Percentiles rank a stretch among this genome's conserved stretches.
phyloP scores from a whole-genome alignment of 2,329 filamentous ascomycete genomes.

The Fusarium pilosicola region DNA sequence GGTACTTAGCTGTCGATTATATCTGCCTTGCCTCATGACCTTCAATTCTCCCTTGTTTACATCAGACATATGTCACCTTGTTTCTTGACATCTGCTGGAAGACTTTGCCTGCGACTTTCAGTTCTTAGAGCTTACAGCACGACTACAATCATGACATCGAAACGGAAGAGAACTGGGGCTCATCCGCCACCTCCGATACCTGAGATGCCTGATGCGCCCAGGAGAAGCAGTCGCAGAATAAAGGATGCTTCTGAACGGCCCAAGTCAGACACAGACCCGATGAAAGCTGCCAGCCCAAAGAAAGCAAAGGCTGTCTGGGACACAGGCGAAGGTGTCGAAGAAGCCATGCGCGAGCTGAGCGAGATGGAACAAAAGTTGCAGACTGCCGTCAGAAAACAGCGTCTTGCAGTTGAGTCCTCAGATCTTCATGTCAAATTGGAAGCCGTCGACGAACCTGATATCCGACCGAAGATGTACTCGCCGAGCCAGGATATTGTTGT shows the following conservation, averaged over 20 bases:
- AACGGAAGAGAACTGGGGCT: slow-evolving; percentile 50
- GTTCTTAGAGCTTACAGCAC: slow-evolving; percentile 8
- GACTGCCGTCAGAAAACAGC: slow-evolving; percentile 56
- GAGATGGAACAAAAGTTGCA: slow-evolving; percentile 62
- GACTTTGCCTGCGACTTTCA: background rate
- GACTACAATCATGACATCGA: slow-evolving; percentile 49
- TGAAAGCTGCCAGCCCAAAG: background rate
- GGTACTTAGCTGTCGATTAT: background rate
- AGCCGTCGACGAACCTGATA: background rate
- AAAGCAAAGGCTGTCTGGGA: slow-evolving; percentile 13
- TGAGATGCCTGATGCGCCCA: slow-evolving; percentile 31
- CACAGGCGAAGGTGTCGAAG: slow-evolving; percentile 46
- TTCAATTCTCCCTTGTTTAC: background rate
- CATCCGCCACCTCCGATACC: slow-evolving; percentile 36
- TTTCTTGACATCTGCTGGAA: slow-evolving; percentile 11
- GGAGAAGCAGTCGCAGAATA: slow-evolving; percentile 43
- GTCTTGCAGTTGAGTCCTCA: slow-evolving; percentile 58
- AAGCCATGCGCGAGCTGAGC: slow-evolving; percentile 57
- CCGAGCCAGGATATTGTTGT: slow-evolving; percentile 1
- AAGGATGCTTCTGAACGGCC: slow-evolving; percentile 24
- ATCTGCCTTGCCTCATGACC: background rate
- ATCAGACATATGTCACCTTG: slow-evolving; percentile 10
- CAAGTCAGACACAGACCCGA: background rate
- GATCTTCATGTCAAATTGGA: slow-evolving; percentile 35
- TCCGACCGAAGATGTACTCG: slow-evolving; percentile 14